phyloP scores from a whole-genome alignment of 352 stramenopile species.

The Halophytophthora batemanensis region DNA sequence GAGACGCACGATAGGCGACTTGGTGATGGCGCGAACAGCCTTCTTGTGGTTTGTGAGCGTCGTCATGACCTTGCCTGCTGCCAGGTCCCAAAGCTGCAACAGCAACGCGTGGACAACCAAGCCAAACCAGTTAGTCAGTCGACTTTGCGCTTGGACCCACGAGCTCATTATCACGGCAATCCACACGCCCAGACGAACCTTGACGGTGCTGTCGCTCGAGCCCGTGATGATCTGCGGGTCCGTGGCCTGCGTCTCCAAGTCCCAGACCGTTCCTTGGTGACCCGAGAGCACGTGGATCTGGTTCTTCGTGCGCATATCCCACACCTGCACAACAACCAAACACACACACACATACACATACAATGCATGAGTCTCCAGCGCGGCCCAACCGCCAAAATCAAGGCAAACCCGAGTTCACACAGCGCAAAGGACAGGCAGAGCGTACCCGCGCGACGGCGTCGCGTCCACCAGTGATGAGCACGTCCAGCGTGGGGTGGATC shows the following conservation, averaged over 20 bases:
- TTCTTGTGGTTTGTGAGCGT: conserved; percentile 99
- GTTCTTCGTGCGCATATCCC: conserved; percentile 99
- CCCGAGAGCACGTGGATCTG: conserved; percentile 96
- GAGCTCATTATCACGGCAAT: neutral
- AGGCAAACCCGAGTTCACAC: too few species aligned
- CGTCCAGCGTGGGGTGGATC: conserved; percentile 97
- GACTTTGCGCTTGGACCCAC: neutral
- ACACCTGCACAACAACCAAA: conserved; percentile 67
- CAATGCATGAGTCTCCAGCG: conserved; percentile 2
- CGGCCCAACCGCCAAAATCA: conserved; percentile 52
- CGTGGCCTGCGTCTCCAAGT: conserved; percentile 93
- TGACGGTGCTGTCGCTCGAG: conserved; percentile 94
- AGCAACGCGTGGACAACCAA: neutral
- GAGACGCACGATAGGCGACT: conserved; percentile 72
- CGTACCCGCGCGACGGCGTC: conserved; percentile 80
- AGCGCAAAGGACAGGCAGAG: too few species aligned
- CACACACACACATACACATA: conserved; percentile 1
- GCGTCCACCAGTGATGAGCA: conserved; percentile 97
- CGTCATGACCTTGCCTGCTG: conserved; percentile 96
- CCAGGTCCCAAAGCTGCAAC: conserved; percentile 95
- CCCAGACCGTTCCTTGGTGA: conserved; percentile 96
- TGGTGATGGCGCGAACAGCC: conserved; percentile 89
- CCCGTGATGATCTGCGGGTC: conserved; percentile 95
- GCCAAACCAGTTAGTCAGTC: conserved; percentile 1
- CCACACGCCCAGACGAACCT: conserved; percentile 37